Evolutionary conservation across 169 alveolate species (phyloP).

Genomic region (Plasmodium gonderi): DNA sequence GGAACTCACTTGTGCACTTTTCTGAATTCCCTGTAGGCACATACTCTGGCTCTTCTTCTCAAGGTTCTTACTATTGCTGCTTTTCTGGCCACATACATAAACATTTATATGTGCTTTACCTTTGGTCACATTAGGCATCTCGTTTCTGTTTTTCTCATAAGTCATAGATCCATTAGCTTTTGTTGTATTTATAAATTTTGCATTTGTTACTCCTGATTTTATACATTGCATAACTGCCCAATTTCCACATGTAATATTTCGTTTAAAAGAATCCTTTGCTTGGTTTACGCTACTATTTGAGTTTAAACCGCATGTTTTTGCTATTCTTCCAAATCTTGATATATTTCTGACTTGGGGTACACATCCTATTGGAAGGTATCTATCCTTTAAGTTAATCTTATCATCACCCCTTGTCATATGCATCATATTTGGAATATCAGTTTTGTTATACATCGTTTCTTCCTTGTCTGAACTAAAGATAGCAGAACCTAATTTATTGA

Average conservation of each 20-base stretch:
- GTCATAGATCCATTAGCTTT: neutral
- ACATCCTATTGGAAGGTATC: neutral
- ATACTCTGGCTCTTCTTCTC: neutral
- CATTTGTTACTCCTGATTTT: neutral
- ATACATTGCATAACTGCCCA: neutral
- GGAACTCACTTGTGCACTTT: neutral
- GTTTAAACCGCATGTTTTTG: too few relatives aligned
- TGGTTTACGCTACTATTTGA: neutral
- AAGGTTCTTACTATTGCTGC: neutral
- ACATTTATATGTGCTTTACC: neutral
- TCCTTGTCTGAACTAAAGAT: neutral
- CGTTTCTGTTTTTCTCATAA: neutral
- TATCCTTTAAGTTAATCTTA: too few relatives aligned
- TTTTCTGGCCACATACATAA: neutral
- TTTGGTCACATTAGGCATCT: neutral
- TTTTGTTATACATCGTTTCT: neutral
- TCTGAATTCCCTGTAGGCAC: neutral
- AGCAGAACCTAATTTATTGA: conserved; percentile 7
- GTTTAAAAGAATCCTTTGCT: neutral
- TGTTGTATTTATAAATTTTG: neutral
- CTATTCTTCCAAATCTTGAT: neutral
- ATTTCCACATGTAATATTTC: neutral
- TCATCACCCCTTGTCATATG: too few relatives aligned
- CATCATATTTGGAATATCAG: too few relatives aligned
- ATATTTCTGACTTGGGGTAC: neutral